phyloP scores from a whole-genome alignment of 345 rosid species.

The Populus ilicifolia region DNA sequence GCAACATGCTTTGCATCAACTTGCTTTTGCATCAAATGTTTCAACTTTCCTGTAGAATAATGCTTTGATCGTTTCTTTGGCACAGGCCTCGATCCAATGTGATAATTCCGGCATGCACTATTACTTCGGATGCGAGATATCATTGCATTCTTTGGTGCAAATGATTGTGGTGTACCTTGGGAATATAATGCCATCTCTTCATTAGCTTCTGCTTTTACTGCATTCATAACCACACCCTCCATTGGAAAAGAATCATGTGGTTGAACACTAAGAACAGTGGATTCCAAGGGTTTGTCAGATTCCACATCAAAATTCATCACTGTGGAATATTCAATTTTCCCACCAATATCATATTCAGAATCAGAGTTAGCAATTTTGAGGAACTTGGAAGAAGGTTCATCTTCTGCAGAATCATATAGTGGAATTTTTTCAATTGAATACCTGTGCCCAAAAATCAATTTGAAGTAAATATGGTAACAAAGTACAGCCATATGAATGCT shows the following conservation, averaged over 20 bases:
- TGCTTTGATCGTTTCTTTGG: constrained; percentile 58
- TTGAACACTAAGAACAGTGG: constrained; percentile 35
- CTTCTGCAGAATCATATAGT: constrained; percentile 92
- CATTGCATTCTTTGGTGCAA: constrained; percentile 52
- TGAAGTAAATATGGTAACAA: constrained; percentile 8
- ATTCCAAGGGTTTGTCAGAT: constrained; percentile 38
- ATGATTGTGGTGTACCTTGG: constrained; percentile 41
- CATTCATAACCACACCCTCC: constrained; percentile 36
- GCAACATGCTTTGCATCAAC: constrained; percentile 56
- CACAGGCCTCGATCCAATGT: constrained; percentile 36
- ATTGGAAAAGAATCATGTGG: constrained; percentile 38
- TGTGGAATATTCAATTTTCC: constrained; percentile 25
- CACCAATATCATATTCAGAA: constrained; percentile 24
- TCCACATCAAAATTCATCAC: constrained; percentile 17
- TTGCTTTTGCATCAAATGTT: constrained; percentile 42
- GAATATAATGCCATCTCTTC: constrained; percentile 40
- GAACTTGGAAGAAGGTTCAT: constrained; percentile 65
- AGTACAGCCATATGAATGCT: not conserved
- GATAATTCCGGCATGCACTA: constrained; percentile 43
- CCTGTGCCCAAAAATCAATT: constrained; percentile 38
- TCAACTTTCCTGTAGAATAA: constrained; percentile 45
- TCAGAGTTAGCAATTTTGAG: constrained; percentile 34
- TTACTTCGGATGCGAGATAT: constrained; percentile 47
- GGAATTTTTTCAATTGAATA: constrained; percentile 89
- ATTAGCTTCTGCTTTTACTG: constrained; percentile 42